These are phyloP conservation scores for Cryptosporidium bovis DNA, from an alignment of 169 alveolate species.

Conservation along the genomic window DNA sequence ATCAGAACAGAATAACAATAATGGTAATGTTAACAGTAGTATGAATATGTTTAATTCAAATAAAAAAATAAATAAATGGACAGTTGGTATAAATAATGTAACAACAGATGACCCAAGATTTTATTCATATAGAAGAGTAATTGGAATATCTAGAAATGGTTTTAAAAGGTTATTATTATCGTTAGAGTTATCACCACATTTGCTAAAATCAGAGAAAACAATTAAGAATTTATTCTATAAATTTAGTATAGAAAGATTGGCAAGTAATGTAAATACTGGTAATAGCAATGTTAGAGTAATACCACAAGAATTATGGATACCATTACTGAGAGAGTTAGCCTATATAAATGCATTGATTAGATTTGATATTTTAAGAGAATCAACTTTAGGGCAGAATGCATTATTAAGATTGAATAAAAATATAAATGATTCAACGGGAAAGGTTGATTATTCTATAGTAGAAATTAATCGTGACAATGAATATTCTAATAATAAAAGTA, in stretches of 20 bases:
- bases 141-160: slow-evolving; percentile 70
- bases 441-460: slow-evolving; percentile 57
- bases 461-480: slow-evolving; percentile 16
- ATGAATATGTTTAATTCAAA: background rate
- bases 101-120: slow-evolving; percentile 65
- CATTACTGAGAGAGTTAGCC: slow-evolving; percentile 72
- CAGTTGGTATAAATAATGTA: slow-evolving; percentile 43
- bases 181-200: slow-evolving; percentile 46
- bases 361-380: slow-evolving; percentile 59
- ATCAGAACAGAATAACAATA: background rate
- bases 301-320: slow-evolving; percentile 72
- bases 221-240: slow-evolving; percentile 28
- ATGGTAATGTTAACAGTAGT: background rate
- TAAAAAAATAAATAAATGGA: slow-evolving; percentile 50
- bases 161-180: slow-evolving; percentile 57
- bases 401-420: slow-evolving; percentile 21
- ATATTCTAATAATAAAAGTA: background rate
- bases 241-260: slow-evolving; percentile 42
- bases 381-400: slow-evolving; percentile 68
- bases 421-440: slow-evolving; percentile 55
- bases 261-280: slow-evolving; percentile 27
- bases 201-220: slow-evolving; percentile 54
- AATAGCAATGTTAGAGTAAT: slow-evolving; percentile 59
- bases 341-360: slow-evolving; percentile 70
- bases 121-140: slow-evolving; percentile 37